These are phyloP conservation scores for Orbilia oligospora DNA, from an alignment of 2,329 filamentous ascomycete species.

Conservation along the genomic window DNA sequence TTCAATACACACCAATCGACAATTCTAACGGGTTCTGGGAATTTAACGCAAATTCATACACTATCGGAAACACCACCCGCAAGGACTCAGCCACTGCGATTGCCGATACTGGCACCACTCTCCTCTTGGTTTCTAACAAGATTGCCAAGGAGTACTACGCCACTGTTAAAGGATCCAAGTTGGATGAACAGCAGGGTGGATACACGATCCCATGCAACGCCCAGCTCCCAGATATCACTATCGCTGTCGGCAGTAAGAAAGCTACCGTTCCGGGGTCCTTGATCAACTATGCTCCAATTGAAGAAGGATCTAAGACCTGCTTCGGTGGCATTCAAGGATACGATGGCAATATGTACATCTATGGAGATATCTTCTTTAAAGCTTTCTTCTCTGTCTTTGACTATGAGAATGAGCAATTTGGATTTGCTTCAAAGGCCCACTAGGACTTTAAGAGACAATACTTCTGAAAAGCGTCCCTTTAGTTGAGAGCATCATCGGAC, in stretches of 20 bases:
- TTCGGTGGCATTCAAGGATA: constrained; percentile 80
- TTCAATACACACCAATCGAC: constrained; percentile 71
- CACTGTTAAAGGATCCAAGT: constrained; percentile 71
- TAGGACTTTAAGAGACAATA: neutral
- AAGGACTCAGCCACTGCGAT: constrained; percentile 70
- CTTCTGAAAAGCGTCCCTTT: neutral
- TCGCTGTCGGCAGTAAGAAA: constrained; percentile 71
- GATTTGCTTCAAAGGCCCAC: constrained; percentile 68
- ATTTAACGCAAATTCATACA: constrained; percentile 73
- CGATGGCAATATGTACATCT: constrained; percentile 73
- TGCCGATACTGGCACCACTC: constrained; percentile 79
- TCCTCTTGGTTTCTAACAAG: constrained; percentile 73
- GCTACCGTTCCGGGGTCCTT: constrained; percentile 72
- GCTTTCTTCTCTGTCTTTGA: constrained; percentile 82
- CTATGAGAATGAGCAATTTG: constrained; percentile 69
- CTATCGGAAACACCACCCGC: constrained; percentile 68
- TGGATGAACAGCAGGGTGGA: constrained; percentile 71
- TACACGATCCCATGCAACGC: constrained; percentile 72
- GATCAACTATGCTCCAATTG: constrained; percentile 72
- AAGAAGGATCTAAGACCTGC: constrained; percentile 71
- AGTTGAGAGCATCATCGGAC: no score
- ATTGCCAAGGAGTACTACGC: constrained; percentile 75
- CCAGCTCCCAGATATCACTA: constrained; percentile 71
- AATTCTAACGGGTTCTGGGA: constrained; percentile 73
- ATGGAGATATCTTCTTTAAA: constrained; percentile 86